Evolutionary conservation across 2,329 filamentous ascomycete species (phyloP).

Genomic region (Conoideocrella luteorostrata): DNA sequence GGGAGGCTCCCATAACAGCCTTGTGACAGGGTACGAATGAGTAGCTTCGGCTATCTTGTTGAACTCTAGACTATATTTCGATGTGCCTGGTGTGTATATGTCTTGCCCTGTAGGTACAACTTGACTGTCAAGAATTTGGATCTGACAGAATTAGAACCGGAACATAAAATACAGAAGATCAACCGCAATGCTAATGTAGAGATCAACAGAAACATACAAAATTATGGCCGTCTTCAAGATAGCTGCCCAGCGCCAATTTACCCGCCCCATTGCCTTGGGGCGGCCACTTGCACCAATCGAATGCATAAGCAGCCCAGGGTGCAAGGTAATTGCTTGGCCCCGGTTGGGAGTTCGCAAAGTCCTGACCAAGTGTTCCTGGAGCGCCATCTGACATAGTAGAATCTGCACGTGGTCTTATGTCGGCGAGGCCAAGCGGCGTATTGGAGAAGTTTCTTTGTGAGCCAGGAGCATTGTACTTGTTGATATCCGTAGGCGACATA

Average conservation of each 20-base stretch:
- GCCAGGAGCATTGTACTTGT: conserved; percentile 50
- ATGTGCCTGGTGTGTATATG: conserved; percentile 60
- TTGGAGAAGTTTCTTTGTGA: conserved; percentile 64
- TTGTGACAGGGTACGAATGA: conserved; percentile 94
- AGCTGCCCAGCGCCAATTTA: conserved; percentile 92
- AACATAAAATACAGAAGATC: too few relatives aligned
- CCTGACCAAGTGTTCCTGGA: conserved; percentile 56
- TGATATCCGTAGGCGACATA: conserved; percentile 46
- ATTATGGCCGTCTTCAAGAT: conserved; percentile 95
- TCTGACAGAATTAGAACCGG: conserved; percentile 47
- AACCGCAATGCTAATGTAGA: too few relatives aligned
- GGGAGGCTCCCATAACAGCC: conserved; percentile 91
- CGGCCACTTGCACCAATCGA: conserved; percentile 99
- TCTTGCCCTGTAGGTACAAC: conserved; percentile 64
- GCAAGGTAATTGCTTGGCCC: conserved; percentile 89
- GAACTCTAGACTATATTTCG: conserved; percentile 79
- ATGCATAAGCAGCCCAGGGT: conserved; percentile 92
- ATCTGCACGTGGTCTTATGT: conserved; percentile 83
- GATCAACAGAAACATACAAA: conserved; percentile 56
- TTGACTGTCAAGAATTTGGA: conserved; percentile 93
- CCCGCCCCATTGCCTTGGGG: conserved; percentile 74
- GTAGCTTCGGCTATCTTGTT: conserved; percentile 92
- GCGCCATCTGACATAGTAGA: conserved; percentile 69
- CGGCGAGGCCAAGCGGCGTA: conserved; percentile 82
- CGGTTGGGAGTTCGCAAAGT: conserved; percentile 57